Evolutionary conservation across 1,284 basidiomycete genomes (phyloP), one percentile per base, ranked within the genome.

Genomic region (Ustilago shanxiensis): DNA sequence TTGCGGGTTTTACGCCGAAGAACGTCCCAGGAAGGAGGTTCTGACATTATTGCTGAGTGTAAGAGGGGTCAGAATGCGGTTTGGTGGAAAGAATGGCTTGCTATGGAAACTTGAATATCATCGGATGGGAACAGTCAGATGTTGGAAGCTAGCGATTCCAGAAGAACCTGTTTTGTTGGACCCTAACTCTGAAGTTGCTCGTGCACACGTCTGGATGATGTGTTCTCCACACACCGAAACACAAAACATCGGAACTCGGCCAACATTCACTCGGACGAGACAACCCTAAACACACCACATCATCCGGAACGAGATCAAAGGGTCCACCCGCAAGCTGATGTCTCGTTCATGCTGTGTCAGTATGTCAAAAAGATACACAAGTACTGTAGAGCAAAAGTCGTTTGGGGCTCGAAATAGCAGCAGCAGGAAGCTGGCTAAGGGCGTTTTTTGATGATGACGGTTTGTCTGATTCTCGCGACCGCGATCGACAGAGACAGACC

Each of bases 1-100:
- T 94, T 95, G 79, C 95, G 89, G 85, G 93, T 94, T 87, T 95
- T 93, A 72, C 93, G 89, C 81, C 95, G 92, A 0, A 87, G 82
- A n/a, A 87, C 86, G 57, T 88, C 88, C 87, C 87, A 88, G 14
- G 70, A 60, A n/a, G 41, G 31, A 11, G 62, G 18, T 2, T 66
- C 39, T 4, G 62, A 28, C 29, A 65, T 63, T 1, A n/a, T 45
- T 13, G 35, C 7, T 3, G 35, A 14, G 8, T 16, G 9, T 37
- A 14, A 11, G 9, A 9, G 35, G 14, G 8, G 35, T 5, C 35
- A 10, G 35, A 11, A 37, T 37, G n/a, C 35, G 35, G 9, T 37
- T 16, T 37, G 9, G 35, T 37, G 35, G n/a, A n/a, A n/a, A n/a
- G n/a, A n/a, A n/a, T n/a, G n/a, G n/a, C 35, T 22, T 20, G 41